Evolutionary conservation across 257 asterid genomes (phyloP), one percentile per base, ranked within the genome.

Genomic region (Scutellaria minor): DNA sequence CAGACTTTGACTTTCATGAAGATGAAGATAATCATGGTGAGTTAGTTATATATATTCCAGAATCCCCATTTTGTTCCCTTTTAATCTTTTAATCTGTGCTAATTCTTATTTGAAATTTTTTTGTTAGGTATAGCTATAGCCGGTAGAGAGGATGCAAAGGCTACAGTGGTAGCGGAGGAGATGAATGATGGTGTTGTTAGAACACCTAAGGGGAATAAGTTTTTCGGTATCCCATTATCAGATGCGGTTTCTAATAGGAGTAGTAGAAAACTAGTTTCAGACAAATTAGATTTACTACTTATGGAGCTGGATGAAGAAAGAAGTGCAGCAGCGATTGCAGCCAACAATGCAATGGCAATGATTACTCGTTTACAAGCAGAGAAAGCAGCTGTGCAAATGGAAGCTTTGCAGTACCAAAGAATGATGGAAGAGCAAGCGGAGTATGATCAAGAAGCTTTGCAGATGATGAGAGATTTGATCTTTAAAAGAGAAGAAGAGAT

Each of bases 351-450:
- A 24, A 93, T 93, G 98, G 96, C 96, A 10, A 90, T 93, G 98
- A 93, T 93, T 46, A 93, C 97, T 0, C 83, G 96, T 12, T 70
- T 93, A 40, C 98, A 93, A 52, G 96, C 88, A 1, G 97, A 93
- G 75, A 93, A 90, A 46, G 96, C 96, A 0, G 82, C 96, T 0
- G 92, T 90, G 40, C 97, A 90, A 62, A 90, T 90, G 97, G 97
- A 90, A 80, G 97, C 96, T 7, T 81, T 83, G 41, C 96, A 90
- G 82, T 90, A 90, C 76, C 92, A 89, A 58, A 79, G 98, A 74
- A 83, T 90, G 98, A 93, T 89, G 98, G 97, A 93, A 47, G 98
- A 90, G 57, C 96, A 93, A 22, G 91, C 93, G 2, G 96, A 89
- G 35, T 93, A 90, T n/a, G 87, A 93, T 41, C 89, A 89, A 68